phyloP scores from a whole-genome alignment of 805 yeast species.

The Saccharomyces cerevisiae region DNA sequence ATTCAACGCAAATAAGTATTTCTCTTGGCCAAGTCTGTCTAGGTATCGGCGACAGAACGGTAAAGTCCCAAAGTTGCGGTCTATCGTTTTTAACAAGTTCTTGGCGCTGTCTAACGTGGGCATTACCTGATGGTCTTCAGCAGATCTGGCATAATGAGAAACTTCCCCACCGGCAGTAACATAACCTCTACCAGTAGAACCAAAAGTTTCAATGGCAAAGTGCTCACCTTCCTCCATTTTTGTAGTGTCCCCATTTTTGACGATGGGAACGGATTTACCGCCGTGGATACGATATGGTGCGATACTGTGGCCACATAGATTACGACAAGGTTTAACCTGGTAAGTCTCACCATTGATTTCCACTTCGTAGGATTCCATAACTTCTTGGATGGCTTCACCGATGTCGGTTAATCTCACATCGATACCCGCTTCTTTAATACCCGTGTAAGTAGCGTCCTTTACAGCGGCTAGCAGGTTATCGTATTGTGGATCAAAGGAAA shows the following conservation, averaged over 20 bases:
- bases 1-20: slow-evolving; percentile 79
- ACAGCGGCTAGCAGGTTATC: slow-evolving; percentile 79
- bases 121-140: slow-evolving; percentile 28
- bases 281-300: slow-evolving; percentile 80
- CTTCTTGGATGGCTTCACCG: slow-evolving; percentile 93
- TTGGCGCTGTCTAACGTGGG: slow-evolving; percentile 58
- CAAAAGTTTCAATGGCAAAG: slow-evolving; percentile 97
- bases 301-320: slow-evolving; percentile 91
- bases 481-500: slow-evolving; percentile 77
- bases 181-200: slow-evolving; percentile 91
- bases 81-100: slow-evolving; percentile 58
- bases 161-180: slow-evolving; percentile 85
- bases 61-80: slow-evolving; percentile 80
- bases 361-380: slow-evolving; percentile 92
- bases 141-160: slow-evolving; percentile 77
- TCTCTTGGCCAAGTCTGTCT: slow-evolving; percentile 86
- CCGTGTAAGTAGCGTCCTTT: slow-evolving; percentile 87
- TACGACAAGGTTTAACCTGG: slow-evolving; percentile 83
- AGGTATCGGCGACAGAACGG: slow-evolving; percentile 95
- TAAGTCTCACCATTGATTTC: slow-evolving; percentile 79
- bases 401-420: slow-evolving; percentile 92
- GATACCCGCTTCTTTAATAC: slow-evolving; percentile 86
- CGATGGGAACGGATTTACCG: slow-evolving; percentile 94
- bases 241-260: slow-evolving; percentile 84
- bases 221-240: slow-evolving; percentile 99